Evolutionary conservation across 108 stramenopile genomes (phyloP).

Genomic region (Nannochloropsis granulata): DNA sequence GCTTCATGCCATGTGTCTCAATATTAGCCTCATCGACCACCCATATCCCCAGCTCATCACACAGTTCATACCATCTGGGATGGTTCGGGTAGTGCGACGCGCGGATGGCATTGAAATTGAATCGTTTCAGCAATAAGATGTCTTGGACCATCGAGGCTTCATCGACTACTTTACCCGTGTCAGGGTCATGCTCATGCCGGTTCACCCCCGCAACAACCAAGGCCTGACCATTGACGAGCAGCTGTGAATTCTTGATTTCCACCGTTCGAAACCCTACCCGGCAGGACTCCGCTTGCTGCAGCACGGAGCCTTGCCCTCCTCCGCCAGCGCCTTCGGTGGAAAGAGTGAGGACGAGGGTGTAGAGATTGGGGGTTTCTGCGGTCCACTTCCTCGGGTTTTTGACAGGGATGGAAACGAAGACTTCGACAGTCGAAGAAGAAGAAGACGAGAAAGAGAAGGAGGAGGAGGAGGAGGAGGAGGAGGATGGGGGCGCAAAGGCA

Average conservation of each 20-base stretch:
- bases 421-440: neutral
- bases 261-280: conserved; percentile 65
- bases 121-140: conserved; percentile 33
- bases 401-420: neutral
- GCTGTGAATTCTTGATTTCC: conserved; percentile 34
- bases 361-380: conserved; percentile 58
- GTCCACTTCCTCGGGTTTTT: conserved; percentile 45
- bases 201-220: conserved; percentile 72
- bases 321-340: neutral
- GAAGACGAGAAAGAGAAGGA: too few relatives aligned
- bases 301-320: neutral
- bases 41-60: conserved; percentile 72
- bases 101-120: conserved; percentile 90
- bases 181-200: conserved; percentile 81
- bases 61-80: conserved; percentile 69
- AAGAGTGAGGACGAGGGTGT: conserved; percentile 48
- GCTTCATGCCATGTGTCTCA: conserved; percentile 77
- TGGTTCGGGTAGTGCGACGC: conserved; percentile 84
- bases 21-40: conserved; percentile 94
- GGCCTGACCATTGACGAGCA: conserved; percentile 42
- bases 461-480: neutral
- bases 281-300: conserved; percentile 52
- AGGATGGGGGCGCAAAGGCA: too few relatives aligned
- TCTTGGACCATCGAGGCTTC: conserved; percentile 31
- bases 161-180: conserved; percentile 32